Evolutionary conservation across 1,284 basidiomycete species (phyloP).

Genomic region (Sporisorium scitamineum): DNA sequence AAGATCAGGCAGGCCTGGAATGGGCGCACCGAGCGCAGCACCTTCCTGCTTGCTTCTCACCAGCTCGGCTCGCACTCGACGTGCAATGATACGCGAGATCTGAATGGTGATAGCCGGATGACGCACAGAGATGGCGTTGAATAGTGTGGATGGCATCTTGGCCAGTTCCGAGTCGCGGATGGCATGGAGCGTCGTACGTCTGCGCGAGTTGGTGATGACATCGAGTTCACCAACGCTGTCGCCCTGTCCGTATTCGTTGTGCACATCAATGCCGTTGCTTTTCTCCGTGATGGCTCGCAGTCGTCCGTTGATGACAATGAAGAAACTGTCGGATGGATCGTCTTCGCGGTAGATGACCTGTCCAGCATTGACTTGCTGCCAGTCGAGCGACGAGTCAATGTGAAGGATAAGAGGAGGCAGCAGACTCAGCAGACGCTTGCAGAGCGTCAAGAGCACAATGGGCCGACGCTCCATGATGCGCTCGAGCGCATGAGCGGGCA

Average conservation of each 20-base stretch:
- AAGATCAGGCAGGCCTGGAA: slow-evolving; percentile 64
- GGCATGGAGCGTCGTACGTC: slow-evolving; percentile 92
- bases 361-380: slow-evolving; percentile 96
- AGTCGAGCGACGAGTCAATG: slow-evolving; percentile 96
- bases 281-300: slow-evolving; percentile 80
- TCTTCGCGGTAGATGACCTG: slow-evolving; percentile 90
- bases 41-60: slow-evolving; percentile 46
- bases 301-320: slow-evolving; percentile 96
- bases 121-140: slow-evolving; percentile 84
- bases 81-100: slow-evolving; percentile 93
- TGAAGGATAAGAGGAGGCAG: slow-evolving; percentile 94
- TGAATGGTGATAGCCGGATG: slow-evolving; percentile 96
- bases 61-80: slow-evolving; percentile 86
- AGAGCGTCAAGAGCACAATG: slow-evolving; percentile 94
- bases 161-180: slow-evolving; percentile 99
- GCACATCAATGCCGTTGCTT: slow-evolving; percentile 78
- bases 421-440: slow-evolving; percentile 92
- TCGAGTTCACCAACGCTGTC: slow-evolving; percentile 84
- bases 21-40: slow-evolving; percentile 47
- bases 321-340: slow-evolving; percentile 92
- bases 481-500: slow-evolving; percentile 89
- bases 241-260: slow-evolving; percentile 93
- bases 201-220: slow-evolving; percentile 90
- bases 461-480: slow-evolving; percentile 90
- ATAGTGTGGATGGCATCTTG: slow-evolving; percentile 94